Base-by-base conservation (phyloP, 23 red algal genomes). In the Gracilariopsis chorda region DNA sequence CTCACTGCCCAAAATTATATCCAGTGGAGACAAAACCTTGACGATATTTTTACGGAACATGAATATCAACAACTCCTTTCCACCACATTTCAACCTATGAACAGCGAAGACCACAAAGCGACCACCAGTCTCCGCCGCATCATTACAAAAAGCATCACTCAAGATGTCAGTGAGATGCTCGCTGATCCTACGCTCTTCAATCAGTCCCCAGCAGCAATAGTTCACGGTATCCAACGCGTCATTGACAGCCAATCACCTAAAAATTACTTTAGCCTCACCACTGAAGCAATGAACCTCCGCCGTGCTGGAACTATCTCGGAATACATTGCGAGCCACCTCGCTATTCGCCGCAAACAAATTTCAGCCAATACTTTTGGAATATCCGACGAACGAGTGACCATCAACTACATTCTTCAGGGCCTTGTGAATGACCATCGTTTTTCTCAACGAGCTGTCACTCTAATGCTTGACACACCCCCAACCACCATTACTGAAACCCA, bases 41-140 rank as follows among this genome's bases (percentile, higher is more conserved):
- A 78, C 23, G 72, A 78, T 28, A 53, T 52, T 30, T 23, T 78
- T 8, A 52, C 32, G 3, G 72, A 78, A 78, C 72, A 78, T n/a
- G 72, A 78, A 21, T 78, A 52, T 12, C 29, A 53, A 51, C 37
- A 30, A 2, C 23, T 78, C 12, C 23, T 78, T 3, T 2, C 25
- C 1, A 20, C 12, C 20, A 32, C 34, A 52, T 78, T 78, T 21
- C 1, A 5, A 8, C 44, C 49, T 2, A 27, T 16, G 1, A 51
- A 39, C 2, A 1, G 5, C 13, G 44, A 52, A 51, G 6, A 78
- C 4, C 37, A 3, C 7, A 78, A 78, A 17, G 72, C 72, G 1
- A 30, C 51, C 35, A 34, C 7, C 21, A 53, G 72, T 28, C 2
- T 30, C 21, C 41, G 72, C 10, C 44, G 72, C n/a, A 78, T 78